Conservation (phyloP, 345 rosid genomes). For the Populus euphratica region DNA sequence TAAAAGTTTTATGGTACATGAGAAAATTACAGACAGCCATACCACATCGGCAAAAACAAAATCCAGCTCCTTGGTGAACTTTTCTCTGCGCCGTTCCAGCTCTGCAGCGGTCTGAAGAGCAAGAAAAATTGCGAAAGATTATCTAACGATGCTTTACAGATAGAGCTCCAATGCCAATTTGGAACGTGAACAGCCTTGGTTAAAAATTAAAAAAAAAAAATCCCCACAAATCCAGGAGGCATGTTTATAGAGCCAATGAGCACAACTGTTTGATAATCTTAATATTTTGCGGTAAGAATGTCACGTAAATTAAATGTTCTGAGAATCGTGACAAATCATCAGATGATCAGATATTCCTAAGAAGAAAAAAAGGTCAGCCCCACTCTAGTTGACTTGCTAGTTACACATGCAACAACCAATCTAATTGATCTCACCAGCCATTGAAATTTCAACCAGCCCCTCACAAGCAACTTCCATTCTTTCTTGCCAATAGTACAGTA, state of each 20-base stretch:
- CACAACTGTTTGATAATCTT: too few relatives aligned
- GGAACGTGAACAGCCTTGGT: not conserved
- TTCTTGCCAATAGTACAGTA: not conserved
- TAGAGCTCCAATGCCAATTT: not conserved
- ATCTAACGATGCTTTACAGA: not conserved
- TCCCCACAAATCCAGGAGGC: not conserved
- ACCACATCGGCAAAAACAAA: conserved; percentile 71
- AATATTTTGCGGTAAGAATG: not conserved
- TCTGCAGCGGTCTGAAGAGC: conserved; percentile 54
- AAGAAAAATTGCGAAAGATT: not conserved
- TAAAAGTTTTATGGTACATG: not conserved
- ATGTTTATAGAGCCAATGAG: too few relatives aligned
- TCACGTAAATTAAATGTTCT: not conserved
- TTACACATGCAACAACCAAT: not conserved
- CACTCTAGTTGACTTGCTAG: not conserved
- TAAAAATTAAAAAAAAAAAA: too few relatives aligned
- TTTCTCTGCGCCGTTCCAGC: conserved; percentile 51
- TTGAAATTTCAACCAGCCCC: not conserved
- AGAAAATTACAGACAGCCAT: conserved; percentile 8
- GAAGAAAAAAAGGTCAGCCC: not conserved
- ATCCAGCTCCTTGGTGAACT: conserved; percentile 54
- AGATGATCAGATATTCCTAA: too few relatives aligned
- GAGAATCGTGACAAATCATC: not conserved
- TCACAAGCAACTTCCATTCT: not conserved
- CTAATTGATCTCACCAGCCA: not conserved